Conservation (phyloP, 2,329 filamentous ascomycete genomes). For the Penicillium sumatraense region DNA sequence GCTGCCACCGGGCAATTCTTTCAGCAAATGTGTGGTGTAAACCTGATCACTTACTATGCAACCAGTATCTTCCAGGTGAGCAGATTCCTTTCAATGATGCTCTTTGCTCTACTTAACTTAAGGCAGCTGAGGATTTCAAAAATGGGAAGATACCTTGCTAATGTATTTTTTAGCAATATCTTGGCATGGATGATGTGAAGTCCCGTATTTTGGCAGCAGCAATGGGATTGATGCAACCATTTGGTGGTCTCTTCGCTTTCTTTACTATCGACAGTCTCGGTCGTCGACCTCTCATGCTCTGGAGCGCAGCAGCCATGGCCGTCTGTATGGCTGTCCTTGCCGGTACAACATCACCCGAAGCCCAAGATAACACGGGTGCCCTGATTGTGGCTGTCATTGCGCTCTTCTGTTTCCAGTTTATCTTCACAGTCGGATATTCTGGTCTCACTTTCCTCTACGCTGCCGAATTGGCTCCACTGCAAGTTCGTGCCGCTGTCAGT, state of each 20-base stretch:
- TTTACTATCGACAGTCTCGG: conserved; percentile 37
- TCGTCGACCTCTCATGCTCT: conserved; percentile 57
- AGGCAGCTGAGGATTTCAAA: neutral
- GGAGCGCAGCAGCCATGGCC: conserved; percentile 59
- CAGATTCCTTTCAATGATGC: neutral
- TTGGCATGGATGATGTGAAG: conserved; percentile 24
- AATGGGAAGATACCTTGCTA: neutral
- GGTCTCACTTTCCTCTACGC: conserved; percentile 11
- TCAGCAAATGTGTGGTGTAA: conserved; percentile 44
- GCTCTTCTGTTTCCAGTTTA: conserved; percentile 1
- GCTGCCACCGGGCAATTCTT: conserved; percentile 41
- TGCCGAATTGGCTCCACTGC: conserved; percentile 4
- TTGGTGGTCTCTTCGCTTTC: conserved; percentile 14
- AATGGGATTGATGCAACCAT: conserved; percentile 34
- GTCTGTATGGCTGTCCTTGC: conserved; percentile 61
- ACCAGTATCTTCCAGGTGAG: conserved; percentile 34
- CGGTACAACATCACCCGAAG: neutral
- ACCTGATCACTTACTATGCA: conserved; percentile 42
- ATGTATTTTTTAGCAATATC: conserved; percentile 32
- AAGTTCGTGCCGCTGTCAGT: neutral
- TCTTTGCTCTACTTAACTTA: neutral
- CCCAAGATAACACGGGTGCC: neutral
- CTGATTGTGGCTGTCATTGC: neutral
- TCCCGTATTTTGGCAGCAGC: conserved; percentile 24
- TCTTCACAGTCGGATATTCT: conserved; percentile 8